These are phyloP conservation scores for Penicillium decumbens DNA, from an alignment of 2,329 filamentous ascomycete species.

Conservation along the genomic window DNA sequence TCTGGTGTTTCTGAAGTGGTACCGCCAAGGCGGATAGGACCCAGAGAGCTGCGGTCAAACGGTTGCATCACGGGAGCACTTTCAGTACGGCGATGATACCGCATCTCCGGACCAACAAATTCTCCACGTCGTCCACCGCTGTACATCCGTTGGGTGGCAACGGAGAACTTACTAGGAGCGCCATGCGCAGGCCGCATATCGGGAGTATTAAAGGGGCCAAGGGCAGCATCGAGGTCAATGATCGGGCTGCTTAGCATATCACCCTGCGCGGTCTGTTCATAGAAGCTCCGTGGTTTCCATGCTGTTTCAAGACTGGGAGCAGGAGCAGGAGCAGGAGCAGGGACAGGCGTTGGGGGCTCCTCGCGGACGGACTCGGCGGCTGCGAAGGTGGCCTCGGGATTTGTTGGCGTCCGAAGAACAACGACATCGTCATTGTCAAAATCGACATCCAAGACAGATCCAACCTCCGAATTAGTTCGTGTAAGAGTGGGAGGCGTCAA, in stretches of 20 bases:
- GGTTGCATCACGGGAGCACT: constrained; percentile 49
- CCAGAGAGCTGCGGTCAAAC: constrained; percentile 42
- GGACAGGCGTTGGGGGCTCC: constrained; percentile 10
- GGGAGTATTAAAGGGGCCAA: constrained; percentile 82
- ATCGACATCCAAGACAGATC: constrained; percentile 43
- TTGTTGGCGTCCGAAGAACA: constrained; percentile 44
- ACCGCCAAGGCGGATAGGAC: constrained; percentile 36
- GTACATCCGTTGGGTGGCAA: constrained; percentile 45
- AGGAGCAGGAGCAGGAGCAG: constrained; percentile 20
- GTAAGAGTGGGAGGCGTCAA: constrained; percentile 43
- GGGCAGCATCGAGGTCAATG: constrained; percentile 89
- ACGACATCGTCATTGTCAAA: constrained; percentile 50
- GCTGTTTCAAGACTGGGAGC: constrained; percentile 33
- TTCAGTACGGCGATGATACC: constrained; percentile 48
- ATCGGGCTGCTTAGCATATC: constrained; percentile 67
- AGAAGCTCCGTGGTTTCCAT: constrained; percentile 45
- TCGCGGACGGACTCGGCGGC: constrained; percentile 17
- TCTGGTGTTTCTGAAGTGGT: constrained; percentile 42
- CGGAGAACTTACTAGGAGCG: constrained; percentile 36
- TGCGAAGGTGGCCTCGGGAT: constrained; percentile 30
- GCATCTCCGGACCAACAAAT: constrained; percentile 47
- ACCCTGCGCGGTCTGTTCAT: constrained; percentile 48
- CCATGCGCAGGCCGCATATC: constrained; percentile 36
- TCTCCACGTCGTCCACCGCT: constrained; percentile 46
- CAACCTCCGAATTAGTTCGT: constrained; percentile 40